Evolutionary conservation across 75 land plant genomes (phyloP), one percentile per base, ranked within the genome.

Genomic region (Sequoiadendron giganteum): DNA sequence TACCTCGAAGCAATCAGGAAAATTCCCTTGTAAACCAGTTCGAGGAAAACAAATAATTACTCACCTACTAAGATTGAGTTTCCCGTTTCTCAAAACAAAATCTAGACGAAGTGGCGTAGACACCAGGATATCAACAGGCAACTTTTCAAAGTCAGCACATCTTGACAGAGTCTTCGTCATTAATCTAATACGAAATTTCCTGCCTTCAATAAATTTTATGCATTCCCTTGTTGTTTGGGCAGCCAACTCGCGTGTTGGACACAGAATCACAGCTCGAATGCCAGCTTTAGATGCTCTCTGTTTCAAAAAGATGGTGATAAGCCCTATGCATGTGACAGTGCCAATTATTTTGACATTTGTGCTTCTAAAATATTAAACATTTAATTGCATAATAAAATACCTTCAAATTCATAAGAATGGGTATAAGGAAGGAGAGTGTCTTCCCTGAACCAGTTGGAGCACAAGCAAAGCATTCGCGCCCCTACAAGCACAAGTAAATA

Each of bases 371-470:
- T 43, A 43, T 1, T 34, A 10, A 68, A 38, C 21, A 19, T 14
- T 1, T 16, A 87, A 42, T 38, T 13, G 9, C 25, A 82, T 43
- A 52, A 72, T 15, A 88, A 14, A 82, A 68, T 92, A 95, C 97
- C 95, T 91, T 93, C 45, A 98, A 89, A 90, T 93, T 97, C 93
- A 97, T 96, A 65, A 98, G 94, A 72, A 96, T 96, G 19, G 99
- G 99, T 48, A 94, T 94, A 15, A 96, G 85, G 91, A 98, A 98
- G 9, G 96, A 97, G 87, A 98, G 92, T 18, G 99, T 97, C 91
- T 98, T 98, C 3, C 99, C 99, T 83, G 99, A 98, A 48, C 99
- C 99, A 86, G 99, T 98, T 68, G 99, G 99, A 82, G 99, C 99
- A 93, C 97, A 96, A 40, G 97, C 99, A 93, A 98, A 97, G 89